phyloP scores from a whole-genome alignment of 768 basidiomycete species.

The Tubosaeta sp. region DNA sequence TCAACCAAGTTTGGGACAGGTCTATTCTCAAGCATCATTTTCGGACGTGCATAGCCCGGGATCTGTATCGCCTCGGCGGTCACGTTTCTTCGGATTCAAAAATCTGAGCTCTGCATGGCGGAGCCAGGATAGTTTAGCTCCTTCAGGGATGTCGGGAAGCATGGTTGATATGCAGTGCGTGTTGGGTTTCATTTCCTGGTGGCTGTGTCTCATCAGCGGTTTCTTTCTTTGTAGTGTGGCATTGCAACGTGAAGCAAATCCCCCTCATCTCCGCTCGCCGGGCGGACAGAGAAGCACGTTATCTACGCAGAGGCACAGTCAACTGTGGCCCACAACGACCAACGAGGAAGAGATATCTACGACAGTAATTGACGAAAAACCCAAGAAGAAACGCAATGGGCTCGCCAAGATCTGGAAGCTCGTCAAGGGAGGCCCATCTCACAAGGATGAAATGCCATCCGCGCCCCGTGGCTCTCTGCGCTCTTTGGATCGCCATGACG shows the following conservation, averaged over 20 bases:
- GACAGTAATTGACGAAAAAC: conserved; percentile 38
- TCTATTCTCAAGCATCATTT: conserved; percentile 76
- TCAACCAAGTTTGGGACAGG: conserved; percentile 55
- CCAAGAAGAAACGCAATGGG: conserved; percentile 77
- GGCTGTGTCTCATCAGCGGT: conserved; percentile 5
- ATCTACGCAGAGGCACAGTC: conserved; percentile 43
- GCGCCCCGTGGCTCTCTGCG: conserved; percentile 35
- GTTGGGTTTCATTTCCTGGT: conserved; percentile 2
- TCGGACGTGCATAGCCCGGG: conserved; percentile 74
- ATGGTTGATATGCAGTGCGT: conserved; percentile 94
- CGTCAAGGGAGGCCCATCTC: conserved; percentile 55
- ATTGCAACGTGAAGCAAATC: conserved; percentile 60
- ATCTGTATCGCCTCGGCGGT: conserved; percentile 62
- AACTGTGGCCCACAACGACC: conserved; percentile 46
- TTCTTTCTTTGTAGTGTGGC: conserved; percentile 51
- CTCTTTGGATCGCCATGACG: conserved; percentile 45
- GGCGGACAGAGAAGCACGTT: conserved; percentile 32
- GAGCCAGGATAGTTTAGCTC: conserved; percentile 77
- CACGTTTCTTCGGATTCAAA: conserved; percentile 74
- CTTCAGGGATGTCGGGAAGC: conserved; percentile 80
- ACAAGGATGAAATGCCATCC: conserved; percentile 32
- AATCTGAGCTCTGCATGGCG: conserved; percentile 69
- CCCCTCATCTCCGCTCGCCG: conserved; percentile 29
- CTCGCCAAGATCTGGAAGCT: conserved; percentile 79
- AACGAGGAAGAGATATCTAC: conserved; percentile 28